These are phyloP conservation scores for Aspergillus viridinutans DNA, from an alignment of 2,329 filamentous ascomycete genomes.

Conservation along the genomic window DNA sequence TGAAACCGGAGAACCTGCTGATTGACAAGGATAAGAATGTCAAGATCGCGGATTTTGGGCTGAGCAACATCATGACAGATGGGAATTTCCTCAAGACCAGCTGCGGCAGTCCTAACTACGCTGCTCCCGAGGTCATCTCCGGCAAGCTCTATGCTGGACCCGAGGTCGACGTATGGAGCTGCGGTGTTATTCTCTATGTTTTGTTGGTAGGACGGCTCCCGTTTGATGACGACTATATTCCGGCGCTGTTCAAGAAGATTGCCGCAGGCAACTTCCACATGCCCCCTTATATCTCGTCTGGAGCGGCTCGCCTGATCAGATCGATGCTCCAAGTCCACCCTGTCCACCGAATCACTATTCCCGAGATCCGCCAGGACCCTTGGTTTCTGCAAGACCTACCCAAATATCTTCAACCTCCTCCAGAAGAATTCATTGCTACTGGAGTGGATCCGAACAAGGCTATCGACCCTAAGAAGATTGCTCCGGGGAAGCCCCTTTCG, in stretches of 20 bases:
- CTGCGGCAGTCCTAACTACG: conserved; percentile 97
- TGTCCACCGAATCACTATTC: conserved; percentile 87
- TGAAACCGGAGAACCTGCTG: conserved; percentile 95
- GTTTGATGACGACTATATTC: conserved; percentile 98
- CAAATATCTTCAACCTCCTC: conserved; percentile 77
- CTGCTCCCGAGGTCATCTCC: conserved; percentile 94
- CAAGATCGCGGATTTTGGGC: conserved; percentile 97
- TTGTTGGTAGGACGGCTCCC: conserved; percentile 67
- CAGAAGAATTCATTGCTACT: conserved; percentile 88
- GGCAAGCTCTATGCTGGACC: conserved; percentile 96
- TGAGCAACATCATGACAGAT: conserved; percentile 99
- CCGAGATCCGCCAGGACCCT: conserved; percentile 85
- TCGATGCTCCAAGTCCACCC: conserved; percentile 95
- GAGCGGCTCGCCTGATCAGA: conserved; percentile 70
- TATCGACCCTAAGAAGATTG: conserved; percentile 77
- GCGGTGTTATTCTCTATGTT: conserved; percentile 63
- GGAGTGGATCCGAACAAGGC: conserved; percentile 91
- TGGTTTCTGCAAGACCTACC: conserved; percentile 91
- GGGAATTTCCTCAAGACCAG: conserved; percentile 98
- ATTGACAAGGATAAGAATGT: conserved; percentile 95
- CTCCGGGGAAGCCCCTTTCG: conserved; percentile 69
- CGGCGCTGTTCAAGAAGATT: conserved; percentile 96
- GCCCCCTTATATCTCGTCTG: conserved; percentile 82
- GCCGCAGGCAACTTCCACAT: conserved; percentile 90
- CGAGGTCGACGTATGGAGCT: conserved; percentile 86